phyloP scores from a whole-genome alignment of 768 basidiomycete genomes.

The Mycena metata region DNA sequence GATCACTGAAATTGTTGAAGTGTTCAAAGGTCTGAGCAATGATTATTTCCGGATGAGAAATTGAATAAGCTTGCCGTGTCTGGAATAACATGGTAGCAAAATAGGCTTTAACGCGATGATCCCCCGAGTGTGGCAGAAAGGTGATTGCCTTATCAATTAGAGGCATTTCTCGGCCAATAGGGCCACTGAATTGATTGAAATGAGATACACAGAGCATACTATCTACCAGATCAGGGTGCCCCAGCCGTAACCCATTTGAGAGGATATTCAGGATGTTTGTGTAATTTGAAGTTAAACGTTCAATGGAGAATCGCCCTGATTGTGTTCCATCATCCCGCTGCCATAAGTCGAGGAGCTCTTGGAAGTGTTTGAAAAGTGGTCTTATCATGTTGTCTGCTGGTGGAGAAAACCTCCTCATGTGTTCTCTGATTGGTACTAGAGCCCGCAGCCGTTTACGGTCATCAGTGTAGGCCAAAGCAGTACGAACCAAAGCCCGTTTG shows the following conservation, averaged over 20 bases:
- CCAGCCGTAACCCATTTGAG: not conserved
- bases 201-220: not conserved
- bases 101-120: not conserved
- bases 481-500: not conserved
- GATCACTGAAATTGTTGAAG: not conserved
- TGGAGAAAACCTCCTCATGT: not conserved
- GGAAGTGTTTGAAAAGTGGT: not conserved
- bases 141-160: not conserved
- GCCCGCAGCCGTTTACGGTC: not conserved
- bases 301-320: too few relatives aligned
- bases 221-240: not conserved
- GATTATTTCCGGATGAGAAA: not conserved
- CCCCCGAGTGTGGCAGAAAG: not conserved
- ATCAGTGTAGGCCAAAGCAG: not conserved
- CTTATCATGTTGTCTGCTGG: not conserved
- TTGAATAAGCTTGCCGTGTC: not conserved
- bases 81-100: not conserved
- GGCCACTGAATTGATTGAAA: not conserved
- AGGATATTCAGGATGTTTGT: not conserved
- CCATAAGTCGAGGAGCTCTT: not conserved
- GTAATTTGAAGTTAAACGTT: not conserved
- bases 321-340: not conserved
- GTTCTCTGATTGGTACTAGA: constrained; percentile 3
- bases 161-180: not conserved
- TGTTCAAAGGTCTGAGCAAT: not conserved